These are phyloP conservation scores for Kwoniella botswanensis DNA, from an alignment of 768 basidiomycete species.

Conservation along the genomic window DNA sequence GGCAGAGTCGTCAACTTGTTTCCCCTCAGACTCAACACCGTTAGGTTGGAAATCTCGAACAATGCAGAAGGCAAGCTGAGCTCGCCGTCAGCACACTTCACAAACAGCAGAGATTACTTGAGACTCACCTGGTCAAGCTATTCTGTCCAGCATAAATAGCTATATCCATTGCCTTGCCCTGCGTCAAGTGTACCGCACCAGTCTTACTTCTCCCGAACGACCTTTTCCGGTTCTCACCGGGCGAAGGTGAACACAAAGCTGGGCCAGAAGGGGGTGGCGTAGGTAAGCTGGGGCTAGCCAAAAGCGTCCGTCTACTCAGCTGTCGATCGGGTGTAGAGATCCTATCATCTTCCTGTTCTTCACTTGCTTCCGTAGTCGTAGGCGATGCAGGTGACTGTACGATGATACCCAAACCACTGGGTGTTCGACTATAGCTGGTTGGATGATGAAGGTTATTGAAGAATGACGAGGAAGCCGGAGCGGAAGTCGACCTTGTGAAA, in stretches of 20 bases:
- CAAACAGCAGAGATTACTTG: neutral
- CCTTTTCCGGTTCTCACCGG: slow-evolving; percentile 14
- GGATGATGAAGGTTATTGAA: slow-evolving; percentile 6
- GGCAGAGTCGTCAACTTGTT: slow-evolving; percentile 50
- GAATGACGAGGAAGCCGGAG: slow-evolving; percentile 34
- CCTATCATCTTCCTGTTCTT: slow-evolving; percentile 9
- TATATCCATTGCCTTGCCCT: slow-evolving; percentile 21
- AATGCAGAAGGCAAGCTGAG: slow-evolving; percentile 52
- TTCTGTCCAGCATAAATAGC: slow-evolving; percentile 30
- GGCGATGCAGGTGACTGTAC: slow-evolving; percentile 24
- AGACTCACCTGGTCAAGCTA: slow-evolving; percentile 30
- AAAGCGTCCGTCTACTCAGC: slow-evolving; percentile 1
- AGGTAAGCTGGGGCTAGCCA: slow-evolving; percentile 24
- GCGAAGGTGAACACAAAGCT: neutral
- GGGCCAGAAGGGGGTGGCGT: neutral
- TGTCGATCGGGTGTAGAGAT: neutral
- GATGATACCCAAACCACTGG: slow-evolving; percentile 27
- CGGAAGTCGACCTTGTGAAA: slow-evolving; percentile 39
- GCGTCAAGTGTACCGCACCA: slow-evolving; percentile 14
- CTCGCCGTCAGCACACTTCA: neutral
- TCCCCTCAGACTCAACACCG: slow-evolving; percentile 43
- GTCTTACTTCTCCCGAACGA: slow-evolving; percentile 36
- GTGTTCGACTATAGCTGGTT: slow-evolving; percentile 16
- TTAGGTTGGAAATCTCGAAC: slow-evolving; percentile 53
- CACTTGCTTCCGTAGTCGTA: slow-evolving; percentile 31